These are phyloP conservation scores for Penicillium sp. DNA, from an alignment of 2,329 filamentous ascomycete species.

Conservation along the genomic window DNA sequence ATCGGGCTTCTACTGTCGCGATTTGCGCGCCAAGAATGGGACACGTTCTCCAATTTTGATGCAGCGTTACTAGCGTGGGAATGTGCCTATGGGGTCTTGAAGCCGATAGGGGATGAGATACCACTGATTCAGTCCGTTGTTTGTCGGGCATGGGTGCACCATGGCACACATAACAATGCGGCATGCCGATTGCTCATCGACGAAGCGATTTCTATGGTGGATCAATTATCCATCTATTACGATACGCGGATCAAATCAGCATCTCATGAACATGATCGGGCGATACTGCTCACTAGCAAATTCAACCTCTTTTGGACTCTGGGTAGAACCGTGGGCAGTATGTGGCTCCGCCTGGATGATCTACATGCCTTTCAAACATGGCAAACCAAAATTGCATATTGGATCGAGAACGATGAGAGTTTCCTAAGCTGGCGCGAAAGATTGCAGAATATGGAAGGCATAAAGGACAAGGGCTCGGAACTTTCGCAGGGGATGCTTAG, in stretches of 20 bases:
- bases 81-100: constrained; percentile 18
- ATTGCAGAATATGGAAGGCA: not conserved
- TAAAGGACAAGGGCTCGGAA: not conserved
- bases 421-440: constrained; percentile 1
- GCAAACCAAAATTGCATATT: constrained; percentile 5
- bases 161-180: constrained; percentile 17
- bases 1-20: constrained; percentile 16
- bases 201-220: constrained; percentile 17
- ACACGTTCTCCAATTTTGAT: constrained; percentile 19
- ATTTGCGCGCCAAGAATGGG: constrained; percentile 23
- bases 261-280: constrained; percentile 5
- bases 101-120: constrained; percentile 12
- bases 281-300: constrained; percentile 11
- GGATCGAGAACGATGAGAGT: constrained; percentile 9
- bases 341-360: constrained; percentile 11
- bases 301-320: constrained; percentile 14
- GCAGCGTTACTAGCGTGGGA: constrained; percentile 18
- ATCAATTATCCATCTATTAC: constrained; percentile 10
- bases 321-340: not conserved
- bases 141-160: constrained; percentile 12
- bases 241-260: constrained; percentile 4
- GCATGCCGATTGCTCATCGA: constrained; percentile 11
- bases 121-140: constrained; percentile 19
- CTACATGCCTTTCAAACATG: constrained; percentile 9
- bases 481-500: not conserved